These are phyloP conservation scores for Diaporthe caulivora DNA, from an alignment of 2,329 filamentous ascomycete species.

Conservation along the genomic window DNA sequence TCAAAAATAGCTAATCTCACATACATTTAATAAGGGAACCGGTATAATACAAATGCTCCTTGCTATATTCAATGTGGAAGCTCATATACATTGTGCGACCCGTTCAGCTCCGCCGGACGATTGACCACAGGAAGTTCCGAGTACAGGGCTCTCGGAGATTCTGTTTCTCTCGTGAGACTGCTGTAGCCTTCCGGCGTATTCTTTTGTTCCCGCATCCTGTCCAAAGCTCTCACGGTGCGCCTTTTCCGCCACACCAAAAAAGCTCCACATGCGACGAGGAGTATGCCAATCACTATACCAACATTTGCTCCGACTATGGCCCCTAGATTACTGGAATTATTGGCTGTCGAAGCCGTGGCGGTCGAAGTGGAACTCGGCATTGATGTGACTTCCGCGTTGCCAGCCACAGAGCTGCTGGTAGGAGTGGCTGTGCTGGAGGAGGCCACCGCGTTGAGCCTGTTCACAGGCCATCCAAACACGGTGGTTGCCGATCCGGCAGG, in stretches of 20 bases:
- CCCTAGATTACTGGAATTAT: background rate
- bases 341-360: background rate
- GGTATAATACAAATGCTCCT: background rate
- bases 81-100: background rate
- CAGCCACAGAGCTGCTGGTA: background rate
- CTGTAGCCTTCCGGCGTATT: background rate
- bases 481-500: background rate
- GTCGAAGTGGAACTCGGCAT: background rate
- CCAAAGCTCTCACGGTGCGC: background rate
- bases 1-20: background rate
- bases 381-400: background rate
- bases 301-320: conserved; percentile 9
- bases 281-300: background rate
- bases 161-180: background rate
- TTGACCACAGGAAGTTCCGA: background rate
- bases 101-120: background rate
- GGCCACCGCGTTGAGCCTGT: conserved; percentile 22
- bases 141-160: background rate
- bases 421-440: conserved; percentile 16
- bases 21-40: background rate
- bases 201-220: background rate
- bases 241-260: conserved; percentile 20
- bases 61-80: background rate
- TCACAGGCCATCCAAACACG: conserved; percentile 22
- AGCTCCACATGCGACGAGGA: background rate